Percentiles rank a stretch among this genome's conserved stretches.
phyloP scores from a whole-genome alignment of 169 alveolate species.

The Neospora caninum region DNA sequence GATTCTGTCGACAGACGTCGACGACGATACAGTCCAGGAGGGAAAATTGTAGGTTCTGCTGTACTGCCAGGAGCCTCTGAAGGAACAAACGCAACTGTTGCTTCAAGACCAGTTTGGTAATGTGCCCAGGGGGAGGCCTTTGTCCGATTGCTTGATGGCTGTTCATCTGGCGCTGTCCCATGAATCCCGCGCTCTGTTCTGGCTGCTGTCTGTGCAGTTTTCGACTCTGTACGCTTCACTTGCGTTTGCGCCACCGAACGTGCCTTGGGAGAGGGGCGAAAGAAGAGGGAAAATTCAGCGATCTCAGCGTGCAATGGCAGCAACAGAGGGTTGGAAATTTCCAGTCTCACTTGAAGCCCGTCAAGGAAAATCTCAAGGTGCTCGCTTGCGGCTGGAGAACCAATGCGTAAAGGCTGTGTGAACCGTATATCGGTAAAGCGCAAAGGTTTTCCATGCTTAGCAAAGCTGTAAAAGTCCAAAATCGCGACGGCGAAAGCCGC shows the following conservation, averaged over 20 bases:
- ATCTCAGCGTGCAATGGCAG: neutral
- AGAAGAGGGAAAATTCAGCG: neutral
- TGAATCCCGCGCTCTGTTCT: neutral
- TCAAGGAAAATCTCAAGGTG: neutral
- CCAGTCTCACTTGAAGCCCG: neutral
- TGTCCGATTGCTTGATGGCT: neutral
- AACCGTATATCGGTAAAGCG: neutral
- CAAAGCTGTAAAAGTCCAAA: neutral
- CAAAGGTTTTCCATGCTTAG: neutral
- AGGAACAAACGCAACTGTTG: constrained; percentile 5
- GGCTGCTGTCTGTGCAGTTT: too few relatives aligned
- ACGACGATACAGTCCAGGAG: neutral
- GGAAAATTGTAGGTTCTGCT: neutral
- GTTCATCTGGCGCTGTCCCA: neutral
- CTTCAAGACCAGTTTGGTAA: neutral
- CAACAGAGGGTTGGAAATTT: neutral
- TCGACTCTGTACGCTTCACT: neutral
- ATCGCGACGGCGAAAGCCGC: neutral
- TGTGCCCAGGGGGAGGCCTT: neutral
- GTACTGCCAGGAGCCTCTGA: neutral
- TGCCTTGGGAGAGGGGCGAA: neutral
- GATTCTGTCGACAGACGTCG: neutral
- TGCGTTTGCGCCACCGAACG: neutral
- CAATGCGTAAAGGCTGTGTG: neutral
- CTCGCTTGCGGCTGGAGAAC: neutral